These are phyloP conservation scores for Epichloe gansuensis DNA, from an alignment of 2,329 filamentous ascomycete species.

Conservation along the genomic window DNA sequence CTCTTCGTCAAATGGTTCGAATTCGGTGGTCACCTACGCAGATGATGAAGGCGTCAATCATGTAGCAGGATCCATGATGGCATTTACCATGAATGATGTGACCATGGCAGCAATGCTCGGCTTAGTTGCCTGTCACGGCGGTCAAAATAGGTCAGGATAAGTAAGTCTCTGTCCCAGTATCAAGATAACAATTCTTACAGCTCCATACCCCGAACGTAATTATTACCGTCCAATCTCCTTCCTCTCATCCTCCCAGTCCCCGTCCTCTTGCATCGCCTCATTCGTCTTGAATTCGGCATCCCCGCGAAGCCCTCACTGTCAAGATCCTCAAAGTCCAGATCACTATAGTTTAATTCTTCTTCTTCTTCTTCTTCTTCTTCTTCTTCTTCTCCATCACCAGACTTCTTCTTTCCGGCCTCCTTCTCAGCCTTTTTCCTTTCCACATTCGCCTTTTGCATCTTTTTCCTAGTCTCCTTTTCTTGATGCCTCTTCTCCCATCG, in stretches of 20 bases:
- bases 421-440: constrained; percentile 60
- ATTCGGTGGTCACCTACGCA: too few relatives aligned
- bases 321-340: constrained; percentile 35
- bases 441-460: constrained; percentile 79
- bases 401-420: constrained; percentile 27
- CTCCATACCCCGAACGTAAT: background rate
- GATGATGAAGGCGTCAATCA: too few relatives aligned
- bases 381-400: constrained; percentile 21
- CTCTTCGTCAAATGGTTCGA: too few relatives aligned
- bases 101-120: too few relatives aligned
- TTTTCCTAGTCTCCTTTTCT: constrained; percentile 72
- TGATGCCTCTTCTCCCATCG: constrained; percentile 66
- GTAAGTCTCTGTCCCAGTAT: too few relatives aligned
- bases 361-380: constrained; percentile 26
- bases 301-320: constrained; percentile 38
- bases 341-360: constrained; percentile 32
- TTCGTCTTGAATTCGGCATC: constrained; percentile 38
- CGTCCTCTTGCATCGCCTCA: constrained; percentile 35
- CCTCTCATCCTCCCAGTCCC: constrained; percentile 41
- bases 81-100: too few relatives aligned
- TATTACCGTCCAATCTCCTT: constrained; percentile 11
- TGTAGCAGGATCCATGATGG: too few relatives aligned
- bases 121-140: too few relatives aligned
- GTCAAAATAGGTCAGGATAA: too few relatives aligned
- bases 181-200: background rate